phyloP scores from a whole-genome alignment of 192 early-diverging fungal species.

The Oehlia diaphana region DNA sequence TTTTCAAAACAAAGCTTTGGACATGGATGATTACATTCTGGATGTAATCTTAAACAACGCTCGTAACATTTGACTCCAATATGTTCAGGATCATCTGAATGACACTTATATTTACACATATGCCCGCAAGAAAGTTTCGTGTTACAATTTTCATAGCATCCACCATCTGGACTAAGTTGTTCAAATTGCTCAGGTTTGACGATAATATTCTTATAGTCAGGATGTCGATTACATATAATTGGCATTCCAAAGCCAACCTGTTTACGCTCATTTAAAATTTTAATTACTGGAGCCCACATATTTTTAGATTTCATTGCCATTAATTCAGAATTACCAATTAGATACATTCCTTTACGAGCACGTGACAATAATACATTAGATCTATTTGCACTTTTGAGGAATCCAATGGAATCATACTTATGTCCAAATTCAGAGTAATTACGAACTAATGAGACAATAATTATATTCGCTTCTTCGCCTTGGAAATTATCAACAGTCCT shows the following conservation, averaged over 20 bases:
- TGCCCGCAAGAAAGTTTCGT: constrained; percentile 55
- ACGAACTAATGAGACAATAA: constrained; percentile 46
- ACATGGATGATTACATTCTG: constrained; percentile 24
- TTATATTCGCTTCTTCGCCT: constrained; percentile 46
- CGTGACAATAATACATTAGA: constrained; percentile 58
- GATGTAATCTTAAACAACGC: neutral
- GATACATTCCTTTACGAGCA: constrained; percentile 60
- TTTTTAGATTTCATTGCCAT: constrained; percentile 28
- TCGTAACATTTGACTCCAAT: constrained; percentile 21
- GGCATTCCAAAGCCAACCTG: constrained; percentile 46
- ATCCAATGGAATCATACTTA: constrained; percentile 43
- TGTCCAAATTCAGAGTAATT: constrained; percentile 4
- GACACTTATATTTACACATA: constrained; percentile 39
- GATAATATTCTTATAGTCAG: constrained; percentile 35
- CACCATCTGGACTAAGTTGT: constrained; percentile 50
- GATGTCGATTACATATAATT: constrained; percentile 49
- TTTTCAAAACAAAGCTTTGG: constrained; percentile 26
- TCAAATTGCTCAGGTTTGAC: constrained; percentile 31
- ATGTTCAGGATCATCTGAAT: constrained; percentile 38
- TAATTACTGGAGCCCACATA: constrained; percentile 46
- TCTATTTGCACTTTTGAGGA: constrained; percentile 55
- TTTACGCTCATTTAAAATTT: constrained; percentile 33
- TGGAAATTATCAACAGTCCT: constrained; percentile 51
- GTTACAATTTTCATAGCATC: constrained; percentile 49
- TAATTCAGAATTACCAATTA: constrained; percentile 50